phyloP scores from a whole-genome alignment of 768 basidiomycete genomes.

The Suillus weaverae region DNA sequence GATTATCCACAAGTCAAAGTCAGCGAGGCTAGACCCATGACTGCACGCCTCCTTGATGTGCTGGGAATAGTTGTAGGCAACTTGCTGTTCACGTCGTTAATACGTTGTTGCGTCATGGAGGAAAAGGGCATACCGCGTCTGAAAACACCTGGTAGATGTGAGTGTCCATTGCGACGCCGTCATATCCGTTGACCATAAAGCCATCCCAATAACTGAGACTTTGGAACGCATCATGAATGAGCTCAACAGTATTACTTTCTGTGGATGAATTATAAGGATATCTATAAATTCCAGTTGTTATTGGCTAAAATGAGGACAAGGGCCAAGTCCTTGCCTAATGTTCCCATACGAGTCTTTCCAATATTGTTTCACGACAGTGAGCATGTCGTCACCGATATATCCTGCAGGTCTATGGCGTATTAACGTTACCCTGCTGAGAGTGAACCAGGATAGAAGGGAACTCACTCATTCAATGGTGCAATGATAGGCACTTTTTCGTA shows the following conservation, averaged over 20 bases:
- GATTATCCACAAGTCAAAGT: slow-evolving; percentile 69
- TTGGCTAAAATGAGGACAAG: slow-evolving; percentile 37
- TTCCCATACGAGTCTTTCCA: slow-evolving; percentile 61
- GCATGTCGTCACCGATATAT: slow-evolving; percentile 44
- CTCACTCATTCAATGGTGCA: slow-evolving; percentile 64
- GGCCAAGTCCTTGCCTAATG: slow-evolving; percentile 41
- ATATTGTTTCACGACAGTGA: slow-evolving; percentile 48
- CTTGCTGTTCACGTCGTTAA: slow-evolving; percentile 1
- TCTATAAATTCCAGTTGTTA: slow-evolving; percentile 10
- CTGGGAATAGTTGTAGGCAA: slow-evolving; percentile 8
- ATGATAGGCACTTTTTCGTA: slow-evolving; percentile 61
- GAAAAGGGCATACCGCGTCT: slow-evolving; percentile 34
- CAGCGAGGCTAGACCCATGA: slow-evolving; percentile 42
- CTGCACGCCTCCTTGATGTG: slow-evolving; percentile 52
- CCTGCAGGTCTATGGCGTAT: slow-evolving; percentile 42
- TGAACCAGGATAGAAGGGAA: not conserved
- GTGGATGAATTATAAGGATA: slow-evolving; percentile 5
- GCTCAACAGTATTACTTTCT: slow-evolving; percentile 10
- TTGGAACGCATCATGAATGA: slow-evolving; percentile 6
- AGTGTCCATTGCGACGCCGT: slow-evolving; percentile 51
- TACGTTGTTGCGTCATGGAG: not conserved
- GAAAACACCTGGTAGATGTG: slow-evolving; percentile 79
- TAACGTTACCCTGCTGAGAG: too few species aligned
- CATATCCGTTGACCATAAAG: slow-evolving; percentile 47
- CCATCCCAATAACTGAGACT: slow-evolving; percentile 40